These are phyloP conservation scores for Pyrenula massariospora DNA, from an alignment of 495 filamentous ascomycete genomes.

Conservation along the genomic window DNA sequence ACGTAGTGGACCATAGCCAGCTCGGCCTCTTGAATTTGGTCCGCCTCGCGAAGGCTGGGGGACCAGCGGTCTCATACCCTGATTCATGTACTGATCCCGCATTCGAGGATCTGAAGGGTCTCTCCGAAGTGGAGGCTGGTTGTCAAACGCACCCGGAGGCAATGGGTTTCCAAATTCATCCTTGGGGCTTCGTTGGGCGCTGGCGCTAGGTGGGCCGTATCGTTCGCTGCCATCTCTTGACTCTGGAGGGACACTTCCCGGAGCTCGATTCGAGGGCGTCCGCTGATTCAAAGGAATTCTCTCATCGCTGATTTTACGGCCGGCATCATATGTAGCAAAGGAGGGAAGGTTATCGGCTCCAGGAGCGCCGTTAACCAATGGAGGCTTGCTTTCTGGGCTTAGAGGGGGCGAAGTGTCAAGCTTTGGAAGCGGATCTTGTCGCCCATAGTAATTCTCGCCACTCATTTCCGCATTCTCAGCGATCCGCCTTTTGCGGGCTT, in stretches of 20 bases:
- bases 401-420: constrained; percentile 34
- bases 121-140: constrained; percentile 25
- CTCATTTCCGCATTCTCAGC: constrained; percentile 93
- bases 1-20: constrained; percentile 15
- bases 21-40: constrained; percentile 42
- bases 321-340: constrained; percentile 69
- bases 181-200: constrained; percentile 18
- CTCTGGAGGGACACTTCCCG: constrained; percentile 12
- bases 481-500: constrained; percentile 83
- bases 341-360: constrained; percentile 49
- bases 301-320: constrained; percentile 52
- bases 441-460: constrained; percentile 79
- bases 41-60: constrained; percentile 37
- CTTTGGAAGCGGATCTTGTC: constrained; percentile 41
- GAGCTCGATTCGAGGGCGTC: constrained; percentile 24
- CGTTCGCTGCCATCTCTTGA: constrained; percentile 8
- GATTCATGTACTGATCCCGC: constrained; percentile 49
- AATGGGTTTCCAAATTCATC: constrained; percentile 62
- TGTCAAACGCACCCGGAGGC: constrained; percentile 21
- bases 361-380: constrained; percentile 38
- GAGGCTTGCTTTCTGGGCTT: constrained; percentile 37
- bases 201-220: constrained; percentile 11
- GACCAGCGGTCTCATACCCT: constrained; percentile 45
- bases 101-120: constrained; percentile 36
- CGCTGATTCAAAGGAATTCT: constrained; percentile 66